Conservation (phyloP, 2,329 filamentous ascomycete genomes). For the Huntiella omanensis region DNA sequence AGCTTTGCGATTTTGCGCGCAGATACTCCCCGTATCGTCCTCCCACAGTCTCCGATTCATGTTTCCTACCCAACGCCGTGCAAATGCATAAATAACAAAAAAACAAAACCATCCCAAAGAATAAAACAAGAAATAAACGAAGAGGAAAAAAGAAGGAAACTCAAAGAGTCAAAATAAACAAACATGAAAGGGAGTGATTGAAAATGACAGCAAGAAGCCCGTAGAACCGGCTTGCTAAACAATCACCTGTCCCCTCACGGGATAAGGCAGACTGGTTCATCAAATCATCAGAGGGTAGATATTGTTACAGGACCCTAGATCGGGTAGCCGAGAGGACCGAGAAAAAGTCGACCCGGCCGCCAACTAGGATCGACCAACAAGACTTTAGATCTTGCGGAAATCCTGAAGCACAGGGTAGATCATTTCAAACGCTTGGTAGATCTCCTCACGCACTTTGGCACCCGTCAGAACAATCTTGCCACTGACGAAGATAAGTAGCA, state of each 20-base stretch:
- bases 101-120: constrained; percentile 12
- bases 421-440: constrained; percentile 91
- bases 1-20: neutral
- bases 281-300: constrained; percentile 7
- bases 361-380: neutral
- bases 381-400: constrained; percentile 36
- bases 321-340: neutral
- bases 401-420: constrained; percentile 89
- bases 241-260: neutral
- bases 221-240: neutral
- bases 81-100: constrained; percentile 9
- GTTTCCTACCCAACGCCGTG: constrained; percentile 6
- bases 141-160: neutral
- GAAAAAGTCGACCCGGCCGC: neutral
- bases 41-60: neutral
- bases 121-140: constrained; percentile 9
- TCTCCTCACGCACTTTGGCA: constrained; percentile 95
- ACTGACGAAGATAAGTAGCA: constrained; percentile 91
- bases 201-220: neutral
- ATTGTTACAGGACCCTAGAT: constrained; percentile 2
- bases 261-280: constrained; percentile 1
- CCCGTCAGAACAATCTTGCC: constrained; percentile 94
- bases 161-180: constrained; percentile 1
- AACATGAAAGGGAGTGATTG: constrained; percentile 3
- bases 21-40: neutral